Evolutionary conservation across 768 basidiomycete genomes (phyloP).

Genomic region (Trametes meyenii): DNA sequence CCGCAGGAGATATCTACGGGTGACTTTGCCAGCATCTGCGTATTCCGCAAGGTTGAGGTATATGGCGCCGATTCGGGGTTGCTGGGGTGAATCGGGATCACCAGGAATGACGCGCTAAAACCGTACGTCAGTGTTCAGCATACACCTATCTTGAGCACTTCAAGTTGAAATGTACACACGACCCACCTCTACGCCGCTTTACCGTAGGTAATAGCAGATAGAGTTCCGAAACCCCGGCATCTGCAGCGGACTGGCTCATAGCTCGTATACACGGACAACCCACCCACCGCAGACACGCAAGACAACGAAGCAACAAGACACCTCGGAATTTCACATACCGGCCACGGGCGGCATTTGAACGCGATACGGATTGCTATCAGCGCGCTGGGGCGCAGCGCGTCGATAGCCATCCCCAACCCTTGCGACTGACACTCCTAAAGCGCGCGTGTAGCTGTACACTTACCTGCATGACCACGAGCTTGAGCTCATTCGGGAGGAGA

Average conservation of each 20-base stretch:
- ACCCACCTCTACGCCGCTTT: too few species aligned
- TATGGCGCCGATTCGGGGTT: conserved; percentile 65
- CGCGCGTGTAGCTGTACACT: not conserved
- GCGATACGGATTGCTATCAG: conserved; percentile 14
- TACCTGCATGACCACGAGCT: conserved; percentile 65
- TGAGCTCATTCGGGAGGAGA: conserved; percentile 62
- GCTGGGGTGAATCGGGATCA: conserved; percentile 56
- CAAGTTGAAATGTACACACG: too few species aligned
- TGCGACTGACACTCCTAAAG: not conserved
- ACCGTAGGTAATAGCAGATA: too few species aligned
- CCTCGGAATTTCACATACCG: not conserved
- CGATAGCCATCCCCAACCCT: conserved; percentile 3
- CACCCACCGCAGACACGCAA: not conserved
- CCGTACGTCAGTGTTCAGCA: not conserved
- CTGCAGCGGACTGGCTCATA: too few species aligned
- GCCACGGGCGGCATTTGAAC: not conserved
- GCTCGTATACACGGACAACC: too few species aligned
- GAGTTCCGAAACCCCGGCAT: too few species aligned
- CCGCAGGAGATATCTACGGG: conserved; percentile 65
- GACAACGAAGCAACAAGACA: not conserved
- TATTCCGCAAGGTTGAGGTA: conserved; percentile 79
- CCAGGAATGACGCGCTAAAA: conserved; percentile 57
- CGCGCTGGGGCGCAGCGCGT: not conserved
- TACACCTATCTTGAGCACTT: too few species aligned
- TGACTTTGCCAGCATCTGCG: conserved; percentile 57